Evolutionary conservation across 1,284 basidiomycete genomes (phyloP).

Genomic region (Cutaneotrichosporon mucoides): DNA sequence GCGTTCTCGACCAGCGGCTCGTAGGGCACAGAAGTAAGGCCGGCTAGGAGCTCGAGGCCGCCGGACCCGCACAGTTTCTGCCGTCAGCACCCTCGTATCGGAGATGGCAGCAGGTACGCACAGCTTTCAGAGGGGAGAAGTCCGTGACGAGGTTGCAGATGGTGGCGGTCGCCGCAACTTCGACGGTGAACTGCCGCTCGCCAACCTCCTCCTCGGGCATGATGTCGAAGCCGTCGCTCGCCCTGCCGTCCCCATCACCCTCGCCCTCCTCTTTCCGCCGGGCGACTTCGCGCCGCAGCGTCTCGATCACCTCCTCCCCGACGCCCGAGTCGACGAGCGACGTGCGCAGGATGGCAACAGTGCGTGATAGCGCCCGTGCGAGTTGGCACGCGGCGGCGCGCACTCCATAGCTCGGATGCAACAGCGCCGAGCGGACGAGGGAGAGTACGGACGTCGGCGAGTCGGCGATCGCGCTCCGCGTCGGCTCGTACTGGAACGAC

Average conservation of each 20-base stretch:
- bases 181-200: conserved; percentile 65
- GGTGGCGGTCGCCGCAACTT: conserved; percentile 66
- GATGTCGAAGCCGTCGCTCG: conserved; percentile 12
- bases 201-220: conserved; percentile 27
- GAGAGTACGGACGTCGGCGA: conserved; percentile 54
- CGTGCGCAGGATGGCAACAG: conserved; percentile 71
- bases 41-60: conserved; percentile 60
- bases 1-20: conserved; percentile 61
- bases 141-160: conserved; percentile 82
- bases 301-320: conserved; percentile 62
- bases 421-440: conserved; percentile 56
- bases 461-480: conserved; percentile 64
- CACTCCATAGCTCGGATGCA: conserved; percentile 65
- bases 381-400: conserved; percentile 81
- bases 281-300: conserved; percentile 51
- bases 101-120: conserved; percentile 45
- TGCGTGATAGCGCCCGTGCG: conserved; percentile 70
- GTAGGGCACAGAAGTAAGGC: conserved; percentile 57
- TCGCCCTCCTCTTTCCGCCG: conserved; percentile 4
- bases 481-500: conserved; percentile 64
- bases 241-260: conserved; percentile 4
- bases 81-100: not conserved
- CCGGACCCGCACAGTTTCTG: conserved; percentile 63
- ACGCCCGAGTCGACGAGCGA: conserved; percentile 76
- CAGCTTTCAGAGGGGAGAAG: conserved; percentile 72